phyloP scores from a whole-genome alignment of 352 stramenopile species.

The Pythium monospermum region DNA sequence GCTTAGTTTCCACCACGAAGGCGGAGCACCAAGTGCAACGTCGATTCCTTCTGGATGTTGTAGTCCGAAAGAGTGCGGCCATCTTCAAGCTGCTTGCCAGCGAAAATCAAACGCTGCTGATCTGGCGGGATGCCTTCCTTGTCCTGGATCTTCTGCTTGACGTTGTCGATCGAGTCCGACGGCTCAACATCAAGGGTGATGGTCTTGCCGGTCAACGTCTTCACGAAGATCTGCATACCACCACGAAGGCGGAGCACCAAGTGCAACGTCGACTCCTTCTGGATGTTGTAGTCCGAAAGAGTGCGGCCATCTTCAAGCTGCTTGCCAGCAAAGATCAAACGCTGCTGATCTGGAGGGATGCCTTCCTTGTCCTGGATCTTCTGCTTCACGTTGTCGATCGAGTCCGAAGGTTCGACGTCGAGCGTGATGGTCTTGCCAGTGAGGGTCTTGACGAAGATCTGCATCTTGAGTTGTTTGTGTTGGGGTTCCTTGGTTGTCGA shows the following conservation, averaged over 20 bases:
- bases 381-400: constrained; percentile 95
- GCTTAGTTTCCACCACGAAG: constrained; percentile 65
- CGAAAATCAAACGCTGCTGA: constrained; percentile 95
- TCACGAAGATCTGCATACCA: too few species aligned
- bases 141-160: constrained; percentile 91
- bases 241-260: constrained; percentile 89
- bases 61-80: constrained; percentile 91
- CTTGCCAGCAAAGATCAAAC: constrained; percentile 95
- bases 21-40: constrained; percentile 87
- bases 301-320: constrained; percentile 94
- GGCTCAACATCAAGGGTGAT: too few species aligned
- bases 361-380: constrained; percentile 93
- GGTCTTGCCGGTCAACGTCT: too few species aligned
- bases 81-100: constrained; percentile 93
- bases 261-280: constrained; percentile 94
- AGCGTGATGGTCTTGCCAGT: constrained; percentile 91
- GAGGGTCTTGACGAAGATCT: constrained; percentile 81
- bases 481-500: not conserved
- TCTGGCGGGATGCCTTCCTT: constrained; percentile 93
- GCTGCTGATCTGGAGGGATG: constrained; percentile 93
- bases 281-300: constrained; percentile 93
- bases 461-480: constrained; percentile 52
- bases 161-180: too few species aligned
- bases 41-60: constrained; percentile 94
- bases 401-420: constrained; percentile 90